These are phyloP conservation scores for Chrysoporthe deuterocubensis DNA, from an alignment of 2,329 filamentous ascomycete genomes.

Conservation along the genomic window DNA sequence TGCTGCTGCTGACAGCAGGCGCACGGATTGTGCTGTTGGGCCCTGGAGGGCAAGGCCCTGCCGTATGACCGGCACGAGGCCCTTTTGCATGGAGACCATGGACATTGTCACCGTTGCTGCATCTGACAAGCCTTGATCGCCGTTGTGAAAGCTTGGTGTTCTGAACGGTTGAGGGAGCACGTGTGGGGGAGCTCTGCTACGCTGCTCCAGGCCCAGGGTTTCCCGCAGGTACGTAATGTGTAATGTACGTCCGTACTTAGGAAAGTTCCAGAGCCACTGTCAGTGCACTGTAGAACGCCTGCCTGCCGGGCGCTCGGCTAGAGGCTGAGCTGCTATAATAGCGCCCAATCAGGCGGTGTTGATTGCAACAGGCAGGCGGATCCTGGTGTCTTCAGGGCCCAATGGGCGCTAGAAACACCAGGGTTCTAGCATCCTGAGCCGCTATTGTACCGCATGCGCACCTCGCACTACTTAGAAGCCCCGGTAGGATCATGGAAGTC, in stretches of 20 bases:
- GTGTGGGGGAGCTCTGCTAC: neutral
- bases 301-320: neutral
- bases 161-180: neutral
- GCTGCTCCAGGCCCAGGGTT: constrained; percentile 4
- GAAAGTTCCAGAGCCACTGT: neutral
- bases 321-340: constrained; percentile 5
- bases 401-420: neutral
- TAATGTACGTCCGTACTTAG: too few species aligned
- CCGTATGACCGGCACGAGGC: constrained; percentile 24
- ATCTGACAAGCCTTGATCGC: constrained; percentile 19
- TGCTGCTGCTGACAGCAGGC: constrained; percentile 18
- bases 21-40: constrained; percentile 16
- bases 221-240: neutral
- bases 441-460: neutral
- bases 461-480: neutral
- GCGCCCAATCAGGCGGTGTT: constrained; percentile 18
- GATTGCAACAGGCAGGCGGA: constrained; percentile 9
- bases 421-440: neutral
- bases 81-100: constrained; percentile 27
- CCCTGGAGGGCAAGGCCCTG: constrained; percentile 20
- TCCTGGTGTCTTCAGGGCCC: neutral
- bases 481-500: neutral
- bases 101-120: constrained; percentile 31
- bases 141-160: constrained; percentile 19
- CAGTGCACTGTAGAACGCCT: neutral